Conservation (phyloP, 805 yeast species). For the Ogataea trehaloabstinens region DNA sequence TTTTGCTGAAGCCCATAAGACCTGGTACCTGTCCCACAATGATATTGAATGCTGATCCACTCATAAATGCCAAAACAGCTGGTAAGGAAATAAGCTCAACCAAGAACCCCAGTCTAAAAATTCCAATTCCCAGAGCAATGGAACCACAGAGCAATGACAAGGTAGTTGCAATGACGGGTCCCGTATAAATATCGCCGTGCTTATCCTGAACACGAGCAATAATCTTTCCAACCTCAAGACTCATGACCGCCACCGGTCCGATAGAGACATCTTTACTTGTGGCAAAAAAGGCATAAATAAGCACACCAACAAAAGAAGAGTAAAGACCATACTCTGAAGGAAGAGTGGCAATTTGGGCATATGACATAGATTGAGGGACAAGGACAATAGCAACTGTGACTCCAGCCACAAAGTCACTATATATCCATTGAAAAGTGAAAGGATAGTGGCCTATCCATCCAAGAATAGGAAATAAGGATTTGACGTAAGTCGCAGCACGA, state of each 20-base stretch:
- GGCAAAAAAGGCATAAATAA: constrained; percentile 86
- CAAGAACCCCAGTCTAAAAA: constrained; percentile 81
- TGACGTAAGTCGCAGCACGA: constrained; percentile 45
- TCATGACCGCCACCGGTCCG: constrained; percentile 97
- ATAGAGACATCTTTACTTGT: constrained; percentile 94
- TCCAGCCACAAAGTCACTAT: constrained; percentile 86
- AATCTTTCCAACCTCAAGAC: constrained; percentile 78
- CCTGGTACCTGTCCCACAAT: constrained; percentile 83
- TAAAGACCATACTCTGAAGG: constrained; percentile 84
- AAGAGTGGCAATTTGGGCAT: constrained; percentile 82
- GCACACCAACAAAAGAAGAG: constrained; percentile 88
- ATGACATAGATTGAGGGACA: constrained; percentile 95
- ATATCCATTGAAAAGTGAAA: constrained; percentile 58
- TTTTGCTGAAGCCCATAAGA: constrained; percentile 68
- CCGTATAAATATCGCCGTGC: constrained; percentile 39
- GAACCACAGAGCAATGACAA: constrained; percentile 82
- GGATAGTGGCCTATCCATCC: constrained; percentile 89
- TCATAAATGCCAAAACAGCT: constrained; percentile 92
- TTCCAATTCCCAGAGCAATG: constrained; percentile 78
- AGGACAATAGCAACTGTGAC: constrained; percentile 89
- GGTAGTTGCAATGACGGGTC: constrained; percentile 76
- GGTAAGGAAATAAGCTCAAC: constrained; percentile 88
- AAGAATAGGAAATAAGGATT: constrained; percentile 73
- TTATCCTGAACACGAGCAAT: constrained; percentile 59
- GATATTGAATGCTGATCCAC: constrained; percentile 88